phyloP scores from a whole-genome alignment of 2,329 filamentous ascomycete genomes.

The Aspergillus fischeri region DNA sequence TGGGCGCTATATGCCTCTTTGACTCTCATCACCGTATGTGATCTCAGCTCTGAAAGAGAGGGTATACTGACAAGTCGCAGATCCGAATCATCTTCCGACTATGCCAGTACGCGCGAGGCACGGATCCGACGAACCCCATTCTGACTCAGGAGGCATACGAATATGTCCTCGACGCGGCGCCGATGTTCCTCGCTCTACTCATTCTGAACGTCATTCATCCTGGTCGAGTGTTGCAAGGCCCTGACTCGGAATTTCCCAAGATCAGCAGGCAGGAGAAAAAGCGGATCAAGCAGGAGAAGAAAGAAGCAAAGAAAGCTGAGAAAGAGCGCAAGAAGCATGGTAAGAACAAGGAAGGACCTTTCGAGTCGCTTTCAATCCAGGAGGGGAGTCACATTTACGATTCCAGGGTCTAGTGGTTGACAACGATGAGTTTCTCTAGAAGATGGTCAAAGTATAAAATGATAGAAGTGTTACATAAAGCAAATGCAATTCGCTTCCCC shows the following conservation, averaged over 20 bases:
- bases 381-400: background rate
- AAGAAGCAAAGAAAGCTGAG: constrained; percentile 27
- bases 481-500: too few species aligned
- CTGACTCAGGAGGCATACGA: constrained; percentile 36
- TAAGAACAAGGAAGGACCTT: background rate
- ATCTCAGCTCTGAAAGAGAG: too few species aligned
- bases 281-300: constrained; percentile 33
- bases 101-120: constrained; percentile 55
- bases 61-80: background rate
- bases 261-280: constrained; percentile 45
- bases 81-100: constrained; percentile 54
- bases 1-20: constrained; percentile 51
- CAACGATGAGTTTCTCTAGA: too few species aligned
- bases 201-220: constrained; percentile 38
- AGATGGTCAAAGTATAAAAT: background rate
- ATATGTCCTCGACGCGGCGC: constrained; percentile 37
- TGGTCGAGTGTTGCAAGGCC: constrained; percentile 33
- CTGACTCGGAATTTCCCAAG: constrained; percentile 45
- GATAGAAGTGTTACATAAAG: too few species aligned
- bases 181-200: constrained; percentile 37
- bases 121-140: constrained; percentile 30
- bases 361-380: background rate
- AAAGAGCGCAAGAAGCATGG: constrained; percentile 3
- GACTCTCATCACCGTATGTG: constrained; percentile 42
- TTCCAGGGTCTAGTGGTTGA: background rate